Conservation (phyloP, 768 basidiomycete species). For the Mycena rosella region DNA sequence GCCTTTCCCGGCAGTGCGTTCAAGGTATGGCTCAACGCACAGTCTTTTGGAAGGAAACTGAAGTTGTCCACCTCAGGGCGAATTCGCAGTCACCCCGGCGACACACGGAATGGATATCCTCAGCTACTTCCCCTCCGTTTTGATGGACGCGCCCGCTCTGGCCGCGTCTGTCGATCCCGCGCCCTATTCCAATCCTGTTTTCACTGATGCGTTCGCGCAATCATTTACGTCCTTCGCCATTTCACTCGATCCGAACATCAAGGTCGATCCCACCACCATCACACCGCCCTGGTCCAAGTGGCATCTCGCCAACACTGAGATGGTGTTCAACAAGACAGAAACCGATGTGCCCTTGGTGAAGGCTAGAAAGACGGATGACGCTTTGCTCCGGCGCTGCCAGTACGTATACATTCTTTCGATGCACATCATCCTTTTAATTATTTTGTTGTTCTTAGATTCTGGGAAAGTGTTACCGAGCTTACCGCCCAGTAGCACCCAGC, state of each 20-base stretch:
- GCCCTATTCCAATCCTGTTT: no score
- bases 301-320: constrained; percentile 11
- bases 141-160: no score
- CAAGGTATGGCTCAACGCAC: constrained; percentile 37
- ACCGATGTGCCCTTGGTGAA: not conserved
- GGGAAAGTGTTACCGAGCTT: no score
- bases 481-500: no score
- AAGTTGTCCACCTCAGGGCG: constrained; percentile 23
- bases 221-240: constrained; percentile 18
- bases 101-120: no score
- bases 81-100: not conserved
- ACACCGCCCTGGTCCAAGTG: constrained; percentile 17
- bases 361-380: not conserved
- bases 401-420: not conserved
- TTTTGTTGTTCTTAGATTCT: no score
- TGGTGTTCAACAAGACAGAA: constrained; percentile 24
- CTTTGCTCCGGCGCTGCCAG: constrained; percentile 7
- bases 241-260: constrained; percentile 19
- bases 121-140: no score
- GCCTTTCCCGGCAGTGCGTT: constrained; percentile 42
- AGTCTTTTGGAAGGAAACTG: no score
- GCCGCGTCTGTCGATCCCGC: no score
- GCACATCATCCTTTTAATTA: no score
- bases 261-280: no score
- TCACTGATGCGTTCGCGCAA: no score